Base-by-base conservation (phyloP, 768 basidiomycete genomes). In the Boletus coccyginus region DNA sequence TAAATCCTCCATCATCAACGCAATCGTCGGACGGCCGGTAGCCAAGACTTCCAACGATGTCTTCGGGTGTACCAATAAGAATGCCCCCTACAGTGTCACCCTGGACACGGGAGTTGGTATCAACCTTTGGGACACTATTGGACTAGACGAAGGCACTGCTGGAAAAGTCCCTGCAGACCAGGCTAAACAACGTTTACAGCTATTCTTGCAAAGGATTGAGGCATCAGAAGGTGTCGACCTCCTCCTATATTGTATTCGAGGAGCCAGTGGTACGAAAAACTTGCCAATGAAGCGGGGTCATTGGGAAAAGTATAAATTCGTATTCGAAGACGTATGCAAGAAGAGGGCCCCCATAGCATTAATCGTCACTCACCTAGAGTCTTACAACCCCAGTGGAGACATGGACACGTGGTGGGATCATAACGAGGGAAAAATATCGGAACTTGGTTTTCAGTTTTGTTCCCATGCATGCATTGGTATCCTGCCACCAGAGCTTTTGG, bases 1-100 rank as follows among this genome's bases (percentile, higher is more conserved):
- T 19, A 78, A 79, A 62, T 77, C 76, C 29, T 75, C 74, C 16
- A 60, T 75, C 52, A 65, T 77, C 54, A 79, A 78, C 53, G 61
- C 71, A 62, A 50, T 78, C 42, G 53, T 58, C 7, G 70, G 68
- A 29, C 19, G 44, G 3, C 50, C 65, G 0, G 45, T 59, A 10
- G 75, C 74, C 9, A 50, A 44, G 1, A 65, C 65, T 17, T 72
- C 71, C 16, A 71, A 67, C 47, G 59, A 62, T 14, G 67, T 67
- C 8, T 32, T 56, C 0, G 73, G 71, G 29, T 69, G 67, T 45
- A 75, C 74, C 1, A 63, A 66, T 32, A 36, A 58, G 14, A 62
- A 67, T 47, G 45, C 32, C 1, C 21, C 44, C 1, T 69, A 74
- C 53, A 36, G 24, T 1, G 55, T 56, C 48, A 16, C 52, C 3